Base-by-base conservation (phyloP, 1,284 basidiomycete species). In the Heterobasidion annosum region DNA sequence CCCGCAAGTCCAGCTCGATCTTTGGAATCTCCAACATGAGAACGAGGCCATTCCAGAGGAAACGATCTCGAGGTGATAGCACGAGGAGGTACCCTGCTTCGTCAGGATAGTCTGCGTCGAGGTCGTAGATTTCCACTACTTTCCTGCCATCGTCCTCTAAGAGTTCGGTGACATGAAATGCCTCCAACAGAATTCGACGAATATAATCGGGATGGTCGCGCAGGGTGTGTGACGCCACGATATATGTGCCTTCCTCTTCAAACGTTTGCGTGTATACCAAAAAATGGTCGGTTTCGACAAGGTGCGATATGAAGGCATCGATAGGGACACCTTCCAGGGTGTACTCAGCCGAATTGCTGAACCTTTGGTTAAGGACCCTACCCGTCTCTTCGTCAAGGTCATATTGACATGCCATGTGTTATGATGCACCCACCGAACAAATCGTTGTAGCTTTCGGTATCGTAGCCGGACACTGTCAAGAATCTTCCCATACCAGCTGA, bases 291-390 rank as follows among this genome's bases (percentile, higher is more conserved):
- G 93, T 86, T 47, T 88, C 82, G 42, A 93, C 85, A 15, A 99
- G 77, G 10, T 80, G 79, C 18, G 85, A 76, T 58, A 99, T 88
- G 67, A 99, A 89, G 2, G 77, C 72, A 56, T 91, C 88, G 51
- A 98, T 75, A 51, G 88, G 81, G n/a, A 87, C 75, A 51, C 84
- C 80, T 56, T 93, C 90, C 34, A 99, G 77, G 51, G 79, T 81
- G 67, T 98, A 99, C 70, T 99, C 97, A 1, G 95, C 91, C 1
- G 95, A 93, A 68, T 98, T 98, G 65, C 91, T 91, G 71, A 98
- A 96, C 44, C 92, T 82, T 63, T 91, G 87, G 0, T 87, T 85
- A 32, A 94, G 76, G 8, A 85, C 83, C 59, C 91, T 91, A 49
- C 13, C 35, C 12, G 49, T 46, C 34, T n/a, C 51, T 6, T 9